phyloP scores from a whole-genome alignment of 768 basidiomycete genomes.

The Heimioporus sp. region DNA sequence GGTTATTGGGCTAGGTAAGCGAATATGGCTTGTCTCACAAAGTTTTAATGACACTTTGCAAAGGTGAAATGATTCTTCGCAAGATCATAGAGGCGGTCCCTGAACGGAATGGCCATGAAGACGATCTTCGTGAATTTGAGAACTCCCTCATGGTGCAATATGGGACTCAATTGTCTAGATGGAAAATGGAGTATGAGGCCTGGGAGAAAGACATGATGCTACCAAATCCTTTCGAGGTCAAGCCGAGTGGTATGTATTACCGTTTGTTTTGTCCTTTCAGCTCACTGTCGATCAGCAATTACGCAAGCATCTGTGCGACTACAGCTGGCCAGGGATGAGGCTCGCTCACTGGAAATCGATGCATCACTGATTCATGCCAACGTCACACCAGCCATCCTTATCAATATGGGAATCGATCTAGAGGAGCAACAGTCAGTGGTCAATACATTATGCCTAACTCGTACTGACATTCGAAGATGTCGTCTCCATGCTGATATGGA shows the following conservation, averaged over 20 bases:
- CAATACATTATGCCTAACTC: neutral
- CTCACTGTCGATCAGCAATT: neutral
- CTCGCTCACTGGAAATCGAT: neutral
- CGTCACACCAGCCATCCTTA: slow-evolving; percentile 12
- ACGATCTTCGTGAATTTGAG: slow-evolving; percentile 4
- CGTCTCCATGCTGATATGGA: neutral
- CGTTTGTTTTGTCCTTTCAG: too few relatives aligned
- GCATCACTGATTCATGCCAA: slow-evolving; percentile 4
- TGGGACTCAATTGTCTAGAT: neutral
- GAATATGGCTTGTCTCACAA: too few relatives aligned
- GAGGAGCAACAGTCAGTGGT: slow-evolving; percentile 22
- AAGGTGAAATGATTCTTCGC: neutral
- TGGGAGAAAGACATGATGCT: too few relatives aligned
- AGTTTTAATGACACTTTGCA: too few relatives aligned
- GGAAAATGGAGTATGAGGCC: slow-evolving; percentile 1
- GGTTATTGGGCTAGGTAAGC: too few relatives aligned
- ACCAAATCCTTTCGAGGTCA: slow-evolving; percentile 11
- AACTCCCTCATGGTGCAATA: neutral
- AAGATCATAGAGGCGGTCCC: slow-evolving; percentile 4
- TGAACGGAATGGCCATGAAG: slow-evolving; percentile 3
- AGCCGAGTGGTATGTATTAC: neutral
- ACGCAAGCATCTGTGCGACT: slow-evolving; percentile 9
- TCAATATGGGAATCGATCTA: slow-evolving; percentile 12
- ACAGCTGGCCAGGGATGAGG: slow-evolving; percentile 16
- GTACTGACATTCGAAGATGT: neutral